Conservation (phyloP, 768 basidiomycete genomes). For the Lentinula sp. region DNA sequence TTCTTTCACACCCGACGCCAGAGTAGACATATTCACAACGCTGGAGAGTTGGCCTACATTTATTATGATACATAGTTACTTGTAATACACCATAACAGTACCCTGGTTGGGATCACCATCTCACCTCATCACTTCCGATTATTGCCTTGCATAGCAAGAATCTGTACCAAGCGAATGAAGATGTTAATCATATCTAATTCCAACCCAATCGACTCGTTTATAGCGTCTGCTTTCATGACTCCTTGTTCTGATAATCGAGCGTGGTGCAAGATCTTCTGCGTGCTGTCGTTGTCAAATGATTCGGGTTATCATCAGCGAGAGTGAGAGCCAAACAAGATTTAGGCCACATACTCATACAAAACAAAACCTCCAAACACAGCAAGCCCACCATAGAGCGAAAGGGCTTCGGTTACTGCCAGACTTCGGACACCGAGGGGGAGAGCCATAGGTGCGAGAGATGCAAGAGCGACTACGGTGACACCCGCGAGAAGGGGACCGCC, state of each 20-base stretch:
- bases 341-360: constrained; percentile 65
- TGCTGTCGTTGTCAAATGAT: constrained; percentile 33
- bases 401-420: constrained; percentile 68
- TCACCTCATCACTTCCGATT: constrained; percentile 36
- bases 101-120: neutral
- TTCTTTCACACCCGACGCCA: no score
- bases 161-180: constrained; percentile 79
- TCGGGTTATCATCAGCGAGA: neutral
- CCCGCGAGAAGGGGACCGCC: constrained; percentile 87
- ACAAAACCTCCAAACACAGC: constrained; percentile 86
- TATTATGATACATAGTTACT: no score
- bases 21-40: no score
- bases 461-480: constrained; percentile 81
- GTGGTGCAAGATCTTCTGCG: constrained; percentile 78
- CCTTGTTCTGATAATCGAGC: constrained; percentile 72
- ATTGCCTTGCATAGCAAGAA: constrained; percentile 64
- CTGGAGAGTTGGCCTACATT: no score
- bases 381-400: constrained; percentile 83
- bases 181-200: constrained; percentile 90
- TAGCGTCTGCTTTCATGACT: constrained; percentile 59
- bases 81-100: no score
- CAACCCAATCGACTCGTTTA: constrained; percentile 72
- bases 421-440: constrained; percentile 79
- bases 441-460: constrained; percentile 83
- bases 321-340: constrained; percentile 1